These are phyloP conservation scores for Fusarium tjaetaba DNA, from an alignment of 2,329 filamentous ascomycete species.

Conservation along the genomic window DNA sequence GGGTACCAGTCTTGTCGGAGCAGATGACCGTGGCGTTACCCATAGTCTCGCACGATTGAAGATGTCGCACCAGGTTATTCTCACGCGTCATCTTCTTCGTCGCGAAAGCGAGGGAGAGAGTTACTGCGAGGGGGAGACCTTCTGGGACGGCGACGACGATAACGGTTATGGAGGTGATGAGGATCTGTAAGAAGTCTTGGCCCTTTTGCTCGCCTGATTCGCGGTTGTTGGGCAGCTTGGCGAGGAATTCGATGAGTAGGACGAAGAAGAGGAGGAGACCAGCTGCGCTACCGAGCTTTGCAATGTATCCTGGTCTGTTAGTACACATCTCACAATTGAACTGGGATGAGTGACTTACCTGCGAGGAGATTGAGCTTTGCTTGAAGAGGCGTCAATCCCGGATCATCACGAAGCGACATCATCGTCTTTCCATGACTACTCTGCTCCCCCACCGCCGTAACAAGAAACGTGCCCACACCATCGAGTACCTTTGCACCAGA, in stretches of 20 bases:
- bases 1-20: conserved; percentile 65
- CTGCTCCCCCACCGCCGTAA: conserved; percentile 63
- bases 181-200: conserved; percentile 66
- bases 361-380: conserved; percentile 56
- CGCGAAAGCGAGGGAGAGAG: conserved; percentile 73
- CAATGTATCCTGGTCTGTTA: conserved; percentile 41
- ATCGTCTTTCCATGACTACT: conserved; percentile 64
- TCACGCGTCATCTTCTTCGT: conserved; percentile 75
- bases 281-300: conserved; percentile 65
- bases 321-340: not conserved
- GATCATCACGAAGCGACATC: conserved; percentile 63
- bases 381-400: conserved; percentile 63
- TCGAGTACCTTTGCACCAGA: conserved; percentile 65
- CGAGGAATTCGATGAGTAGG: conserved; percentile 81
- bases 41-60: conserved; percentile 77
- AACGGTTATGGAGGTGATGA: conserved; percentile 72
- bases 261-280: conserved; percentile 79
- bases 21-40: conserved; percentile 79
- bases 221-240: conserved; percentile 63
- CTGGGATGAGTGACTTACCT: not conserved
- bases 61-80: conserved; percentile 73
- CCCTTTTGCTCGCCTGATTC: conserved; percentile 63
- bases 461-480: conserved; percentile 64
- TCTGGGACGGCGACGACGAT: conserved; percentile 75
- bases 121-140: conserved; percentile 73